Conservation (phyloP, 176 grass and related monocot genomes). For the Aechmea fasciata region DNA sequence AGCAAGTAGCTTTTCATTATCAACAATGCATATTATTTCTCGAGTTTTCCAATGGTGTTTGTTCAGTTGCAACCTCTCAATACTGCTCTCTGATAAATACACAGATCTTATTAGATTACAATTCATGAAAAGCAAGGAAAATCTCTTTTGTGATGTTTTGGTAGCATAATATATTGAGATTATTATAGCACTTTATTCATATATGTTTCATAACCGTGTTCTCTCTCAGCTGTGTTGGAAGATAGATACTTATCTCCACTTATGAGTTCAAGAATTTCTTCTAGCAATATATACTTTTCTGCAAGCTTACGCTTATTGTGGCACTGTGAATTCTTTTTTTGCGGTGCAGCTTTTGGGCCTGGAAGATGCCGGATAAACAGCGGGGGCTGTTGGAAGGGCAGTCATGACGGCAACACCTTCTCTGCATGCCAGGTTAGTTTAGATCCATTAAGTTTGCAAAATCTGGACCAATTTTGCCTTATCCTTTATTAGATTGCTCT, state of each 20-base stretch:
- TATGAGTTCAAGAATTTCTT: too few species aligned
- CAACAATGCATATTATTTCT: neutral
- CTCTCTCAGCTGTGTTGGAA: too few species aligned
- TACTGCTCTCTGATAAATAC: too few species aligned
- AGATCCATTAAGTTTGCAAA: neutral
- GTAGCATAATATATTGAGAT: too few species aligned
- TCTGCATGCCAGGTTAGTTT: conserved; percentile 75
- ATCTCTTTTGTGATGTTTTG: too few species aligned
- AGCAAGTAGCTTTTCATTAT: neutral
- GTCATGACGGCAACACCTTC: conserved; percentile 47
- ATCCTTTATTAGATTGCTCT: neutral
- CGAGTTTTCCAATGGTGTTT: too few species aligned
- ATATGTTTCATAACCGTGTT: too few species aligned
- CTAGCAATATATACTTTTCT: conserved; percentile 3
- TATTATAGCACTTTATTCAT: too few species aligned
- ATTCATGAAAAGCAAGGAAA: too few species aligned
- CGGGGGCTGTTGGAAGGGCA: conserved; percentile 77
- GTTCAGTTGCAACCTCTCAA: too few species aligned
- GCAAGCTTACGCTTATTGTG: neutral
- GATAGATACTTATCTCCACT: too few species aligned
- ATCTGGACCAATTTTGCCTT: neutral
- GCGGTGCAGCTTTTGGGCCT: conserved; percentile 58
- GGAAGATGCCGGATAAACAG: conserved; percentile 83
- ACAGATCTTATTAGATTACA: too few species aligned
- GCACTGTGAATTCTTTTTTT: conserved; percentile 18